Conservation (phyloP, 768 basidiomycete species). For the Mycena indigotica region DNA sequence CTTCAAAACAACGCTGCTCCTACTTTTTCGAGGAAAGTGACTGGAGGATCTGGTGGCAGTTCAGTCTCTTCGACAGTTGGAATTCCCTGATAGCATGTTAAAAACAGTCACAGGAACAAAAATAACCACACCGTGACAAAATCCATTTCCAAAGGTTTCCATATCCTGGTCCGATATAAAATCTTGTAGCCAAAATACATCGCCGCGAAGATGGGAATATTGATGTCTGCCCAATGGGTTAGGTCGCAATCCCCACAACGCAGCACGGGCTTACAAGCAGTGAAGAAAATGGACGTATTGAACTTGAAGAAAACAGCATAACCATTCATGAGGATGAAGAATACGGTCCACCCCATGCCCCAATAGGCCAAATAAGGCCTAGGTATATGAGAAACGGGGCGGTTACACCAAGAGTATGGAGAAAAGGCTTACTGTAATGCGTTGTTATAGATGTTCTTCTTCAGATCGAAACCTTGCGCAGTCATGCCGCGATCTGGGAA, state of each 20-base stretch:
- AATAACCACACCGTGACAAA: slow-evolving; percentile 54
- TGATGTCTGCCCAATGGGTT: too few relatives aligned
- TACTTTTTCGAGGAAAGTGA: slow-evolving; percentile 52
- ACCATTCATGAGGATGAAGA: slow-evolving; percentile 60
- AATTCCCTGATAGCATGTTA: slow-evolving; percentile 48
- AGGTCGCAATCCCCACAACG: too few relatives aligned
- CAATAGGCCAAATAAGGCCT: slow-evolving; percentile 67
- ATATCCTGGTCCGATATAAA: slow-evolving; percentile 43
- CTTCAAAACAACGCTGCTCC: slow-evolving; percentile 53
- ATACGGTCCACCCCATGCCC: slow-evolving; percentile 63
- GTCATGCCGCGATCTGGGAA: slow-evolving; percentile 58
- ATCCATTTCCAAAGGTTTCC: slow-evolving; percentile 69
- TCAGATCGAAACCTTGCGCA: slow-evolving; percentile 65
- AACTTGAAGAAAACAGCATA: slow-evolving; percentile 67
- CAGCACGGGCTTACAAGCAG: slow-evolving; percentile 46
- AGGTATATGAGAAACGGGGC: background rate
- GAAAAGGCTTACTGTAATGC: slow-evolving; percentile 42
- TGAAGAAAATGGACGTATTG: slow-evolving; percentile 54
- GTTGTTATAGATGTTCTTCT: slow-evolving; percentile 63
- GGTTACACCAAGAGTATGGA: background rate
- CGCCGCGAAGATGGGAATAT: slow-evolving; percentile 47
- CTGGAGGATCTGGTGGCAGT: slow-evolving; percentile 49
- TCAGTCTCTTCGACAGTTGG: slow-evolving; percentile 74
- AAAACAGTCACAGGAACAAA: background rate
- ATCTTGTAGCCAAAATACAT: slow-evolving; percentile 51